Conservation (phyloP, 202 grass and related monocot species). For the Bolboschoenoplectus hybrid region DNA sequence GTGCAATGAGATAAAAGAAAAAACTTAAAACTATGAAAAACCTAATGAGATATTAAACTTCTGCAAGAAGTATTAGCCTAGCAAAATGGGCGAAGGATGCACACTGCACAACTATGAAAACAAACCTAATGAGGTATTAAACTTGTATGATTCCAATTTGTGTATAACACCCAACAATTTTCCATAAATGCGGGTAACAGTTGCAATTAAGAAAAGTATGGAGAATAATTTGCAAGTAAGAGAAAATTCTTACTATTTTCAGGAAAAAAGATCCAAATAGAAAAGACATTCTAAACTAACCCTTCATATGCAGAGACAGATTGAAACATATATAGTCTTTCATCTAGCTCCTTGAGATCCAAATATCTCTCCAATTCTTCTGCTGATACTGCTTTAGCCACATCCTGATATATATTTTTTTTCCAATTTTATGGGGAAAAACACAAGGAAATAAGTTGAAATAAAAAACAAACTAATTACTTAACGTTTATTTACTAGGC, state of each 20-base stretch:
- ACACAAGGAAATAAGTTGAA: constrained; percentile 9
- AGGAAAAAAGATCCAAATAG: neutral
- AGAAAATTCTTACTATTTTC: constrained; percentile 6
- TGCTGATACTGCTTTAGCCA: constrained; percentile 63
- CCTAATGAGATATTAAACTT: neutral
- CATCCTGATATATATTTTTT: constrained; percentile 59
- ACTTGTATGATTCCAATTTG: neutral
- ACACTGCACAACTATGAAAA: neutral
- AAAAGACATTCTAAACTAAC: constrained; percentile 46
- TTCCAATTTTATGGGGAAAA: constrained; percentile 37
- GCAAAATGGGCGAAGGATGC: constrained; percentile 4
- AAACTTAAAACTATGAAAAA: too few relatives aligned
- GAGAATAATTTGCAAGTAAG: constrained; percentile 15
- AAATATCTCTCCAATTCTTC: constrained; percentile 85
- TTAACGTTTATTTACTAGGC: constrained; percentile 14
- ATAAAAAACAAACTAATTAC: neutral
- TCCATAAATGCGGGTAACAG: neutral
- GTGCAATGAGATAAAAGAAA: neutral
- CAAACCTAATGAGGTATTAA: neutral
- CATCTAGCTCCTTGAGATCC: constrained; percentile 86
- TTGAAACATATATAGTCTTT: constrained; percentile 69
- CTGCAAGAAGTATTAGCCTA: neutral
- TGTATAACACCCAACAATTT: neutral
- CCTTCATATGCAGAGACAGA: constrained; percentile 89
- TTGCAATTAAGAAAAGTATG: neutral